Evolutionary conservation across 768 basidiomycete species (phyloP).

Genomic region (Suillus americanus): DNA sequence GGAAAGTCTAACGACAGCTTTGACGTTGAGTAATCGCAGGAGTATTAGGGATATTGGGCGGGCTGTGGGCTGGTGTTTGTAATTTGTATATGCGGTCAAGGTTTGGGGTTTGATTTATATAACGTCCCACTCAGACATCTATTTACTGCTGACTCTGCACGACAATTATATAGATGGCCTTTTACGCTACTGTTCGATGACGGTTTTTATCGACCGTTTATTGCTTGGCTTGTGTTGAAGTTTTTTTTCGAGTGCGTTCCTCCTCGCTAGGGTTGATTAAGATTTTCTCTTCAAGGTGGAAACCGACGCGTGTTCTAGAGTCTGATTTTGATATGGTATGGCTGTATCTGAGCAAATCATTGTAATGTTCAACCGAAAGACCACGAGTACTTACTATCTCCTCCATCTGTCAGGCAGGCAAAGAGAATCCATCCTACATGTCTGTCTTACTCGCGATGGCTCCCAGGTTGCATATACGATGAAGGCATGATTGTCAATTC

Average conservation of each 20-base stretch:
- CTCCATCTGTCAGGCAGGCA: background rate
- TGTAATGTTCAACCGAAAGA: background rate
- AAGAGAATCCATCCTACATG: background rate
- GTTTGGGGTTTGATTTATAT: background rate
- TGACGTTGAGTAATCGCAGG: slow-evolving; percentile 60
- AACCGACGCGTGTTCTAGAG: background rate
- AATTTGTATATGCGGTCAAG: slow-evolving; percentile 12
- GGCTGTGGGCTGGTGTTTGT: slow-evolving; percentile 72
- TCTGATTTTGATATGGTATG: background rate
- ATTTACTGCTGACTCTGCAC: background rate
- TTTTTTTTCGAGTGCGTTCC: background rate
- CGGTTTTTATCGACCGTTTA: background rate
- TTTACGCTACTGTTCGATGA: background rate
- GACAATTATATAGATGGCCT: background rate
- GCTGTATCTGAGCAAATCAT: background rate
- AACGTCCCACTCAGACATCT: background rate
- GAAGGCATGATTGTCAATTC: background rate
- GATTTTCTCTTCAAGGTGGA: background rate
- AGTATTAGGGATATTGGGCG: slow-evolving; percentile 61
- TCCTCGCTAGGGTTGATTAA: background rate
- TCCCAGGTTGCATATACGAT: background rate
- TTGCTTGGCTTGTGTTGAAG: background rate
- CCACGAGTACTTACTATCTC: background rate
- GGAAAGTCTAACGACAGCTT: slow-evolving; percentile 71
- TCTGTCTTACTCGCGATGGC: background rate